Base-by-base conservation (phyloP, 2,329 filamentous ascomycete genomes). In the Westerdykella sp. region DNA sequence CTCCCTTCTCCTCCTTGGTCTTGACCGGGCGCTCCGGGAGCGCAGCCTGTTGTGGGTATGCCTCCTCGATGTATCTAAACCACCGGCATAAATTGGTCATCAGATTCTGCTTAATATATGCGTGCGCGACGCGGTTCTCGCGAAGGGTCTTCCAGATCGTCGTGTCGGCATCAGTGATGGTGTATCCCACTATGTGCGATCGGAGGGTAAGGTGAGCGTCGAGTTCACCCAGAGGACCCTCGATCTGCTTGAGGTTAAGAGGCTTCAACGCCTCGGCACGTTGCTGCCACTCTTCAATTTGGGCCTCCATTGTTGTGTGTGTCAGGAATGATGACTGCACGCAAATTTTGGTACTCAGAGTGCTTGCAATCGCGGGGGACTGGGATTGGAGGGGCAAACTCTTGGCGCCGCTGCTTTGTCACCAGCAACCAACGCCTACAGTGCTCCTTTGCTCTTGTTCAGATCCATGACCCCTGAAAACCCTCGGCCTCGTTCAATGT, bases 151-250 rank as follows among this genome's bases (percentile, higher is more conserved):
- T 79, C 87, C 88, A 97, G 51, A 95, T 77, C 59, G 84, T 84
- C 50, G 82, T 79, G 67, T 97, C 91, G 50, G 84, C 75, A 34
- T 88, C 80, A 45, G 83, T 83, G 39, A 93, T 74, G 21, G 74
- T 74, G 73, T 95, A 91, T 47, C 89, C 89, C 40, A 87, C 80
- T 53, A 96, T 77, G 69, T 93, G 93, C 12, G 87, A 87, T 58
- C 91, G 84, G 25, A 96, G 80, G 4, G 83, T 87, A 47, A 97
- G 78, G 72, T 95, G 85, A 66, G 87, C 86, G 68, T 96, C 88
- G 49, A 96, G 81, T 54, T 85, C 81, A 56, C 78, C 75, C 43
- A 95, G 78, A 46, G 82, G 76, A 21, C 80, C 78, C 62, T 93
- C 87, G 52, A 90, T 81, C 45, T 83, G 74, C 71, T 93, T 94